Conservation (phyloP, 2,329 filamentous ascomycete genomes). For the Fusarium veterinarium region DNA sequence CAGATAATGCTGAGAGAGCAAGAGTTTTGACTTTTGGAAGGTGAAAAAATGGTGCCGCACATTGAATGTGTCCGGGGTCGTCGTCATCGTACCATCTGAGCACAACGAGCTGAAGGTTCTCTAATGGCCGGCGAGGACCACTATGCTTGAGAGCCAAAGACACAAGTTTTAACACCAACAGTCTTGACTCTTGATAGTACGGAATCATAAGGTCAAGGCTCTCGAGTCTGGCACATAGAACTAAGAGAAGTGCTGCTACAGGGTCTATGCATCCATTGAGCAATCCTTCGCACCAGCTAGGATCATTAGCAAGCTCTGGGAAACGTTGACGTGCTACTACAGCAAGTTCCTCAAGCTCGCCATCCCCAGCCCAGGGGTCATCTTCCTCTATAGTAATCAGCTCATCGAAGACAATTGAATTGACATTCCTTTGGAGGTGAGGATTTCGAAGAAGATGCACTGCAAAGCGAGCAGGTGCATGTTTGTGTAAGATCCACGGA, state of each 20-base stretch:
- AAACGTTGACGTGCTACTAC: not conserved
- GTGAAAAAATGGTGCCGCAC: not conserved
- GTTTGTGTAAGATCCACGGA: accelerated
- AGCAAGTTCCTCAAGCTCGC: not conserved
- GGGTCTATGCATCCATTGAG: accelerated
- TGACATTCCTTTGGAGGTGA: not conserved
- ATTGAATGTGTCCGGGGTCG: accelerated
- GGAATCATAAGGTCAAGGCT: not conserved
- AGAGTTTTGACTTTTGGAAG: not conserved
- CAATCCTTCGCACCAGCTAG: not conserved
- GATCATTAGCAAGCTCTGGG: not conserved
- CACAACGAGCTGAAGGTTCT: not conserved
- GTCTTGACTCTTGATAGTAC: not conserved
- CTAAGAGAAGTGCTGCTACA: not conserved
- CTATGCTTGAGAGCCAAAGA: accelerated
- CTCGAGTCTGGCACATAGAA: not conserved
- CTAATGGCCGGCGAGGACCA: accelerated
- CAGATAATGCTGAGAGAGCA: accelerated
- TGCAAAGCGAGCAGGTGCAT: not conserved
- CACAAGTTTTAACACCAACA: not conserved
- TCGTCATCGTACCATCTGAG: not conserved
- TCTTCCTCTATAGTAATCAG: not conserved
- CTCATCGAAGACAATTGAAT: not conserved
- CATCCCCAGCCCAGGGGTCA: not conserved
- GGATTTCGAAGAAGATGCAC: not conserved